Base-by-base conservation (phyloP, 208 protist genomes). In the Trypanosoma congolense region DNA sequence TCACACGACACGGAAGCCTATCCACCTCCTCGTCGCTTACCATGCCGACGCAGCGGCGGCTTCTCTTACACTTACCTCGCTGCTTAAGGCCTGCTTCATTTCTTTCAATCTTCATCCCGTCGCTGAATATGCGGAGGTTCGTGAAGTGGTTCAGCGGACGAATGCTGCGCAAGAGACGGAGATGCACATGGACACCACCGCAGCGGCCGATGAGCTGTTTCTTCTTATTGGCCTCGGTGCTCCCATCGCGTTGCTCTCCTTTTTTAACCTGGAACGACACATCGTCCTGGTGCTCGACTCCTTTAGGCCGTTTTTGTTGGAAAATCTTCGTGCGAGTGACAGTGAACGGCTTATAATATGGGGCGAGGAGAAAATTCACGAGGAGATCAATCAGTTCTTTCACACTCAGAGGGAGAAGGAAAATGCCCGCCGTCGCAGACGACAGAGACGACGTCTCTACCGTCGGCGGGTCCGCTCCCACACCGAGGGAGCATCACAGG, bases 81-180 rank as follows among this genome's bases (percentile, higher is more conserved):
- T 94, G 5, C 55, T 94, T 25, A 85, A 84, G 52, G 56, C 75
- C 0, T 89, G 73, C 33, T 73, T 90, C 26, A 73, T 87, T 45
- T 67, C 81, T 36, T 94, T 87, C 47, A 75, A 80, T 30, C 48
- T 91, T n/a, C 83, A 94, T 42, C 87, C 87, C n/a, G 63, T 87
- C 12, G 61, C 56, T 26, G 65, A 68, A 24, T 83, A 87, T 55
- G 73, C 79, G 0, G 87, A 90, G 56, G 61, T 83, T 5, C 35
- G 18, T 14, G 51, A 61, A 3, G 70, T 86, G 22, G 49, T 94
- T 14, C 65, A 65, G 43, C 70, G 75, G 18, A 73, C 70, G 10
- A 88, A 78, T 60, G 53, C 74, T 26, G 76, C 67, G 0, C 81
- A 93, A 42, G 80, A 88, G 28, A 70, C 65, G 41, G 70, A 77